Base-by-base conservation (phyloP, 139 green algal species). In the Chlorella vulgaris region DNA sequence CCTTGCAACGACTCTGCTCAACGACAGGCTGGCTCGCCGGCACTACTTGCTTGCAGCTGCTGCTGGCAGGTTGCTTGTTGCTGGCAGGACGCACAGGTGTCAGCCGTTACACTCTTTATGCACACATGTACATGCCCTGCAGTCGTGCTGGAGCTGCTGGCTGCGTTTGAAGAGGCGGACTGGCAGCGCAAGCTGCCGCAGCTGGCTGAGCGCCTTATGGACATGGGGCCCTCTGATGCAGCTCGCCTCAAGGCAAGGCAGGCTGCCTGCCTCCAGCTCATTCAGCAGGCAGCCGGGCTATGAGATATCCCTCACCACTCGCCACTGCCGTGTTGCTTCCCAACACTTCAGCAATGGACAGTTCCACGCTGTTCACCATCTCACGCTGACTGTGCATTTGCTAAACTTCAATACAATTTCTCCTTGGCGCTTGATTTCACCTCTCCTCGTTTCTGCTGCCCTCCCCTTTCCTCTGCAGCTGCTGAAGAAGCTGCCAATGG, bases 171-270 rank as follows among this genome's bases (percentile, higher is more conserved):
- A 2, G 76, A 68, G 31, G 35, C 24, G 0, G 76, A 82, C 62
- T 82, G 76, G 76, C 42, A 66, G 76, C 76, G 76, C 62, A 63
- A 53, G 76, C 76, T 82, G 62, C 76, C 76, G 33, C 76, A 82
- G 33, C 42, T 82, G 76, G 76, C 76, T 22, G 76, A 65, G 13
- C 40, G 62, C 0, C 43, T 75, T 4, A 62, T 24, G 4, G 62
- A 65, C 42, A 60, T 74, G 62, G 76, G 60, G 8, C 76, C 63
- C 61, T 82, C 76, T 10, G n/a, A 74, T 43, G 10, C 26, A 2
- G 40, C 63, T 26, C 76, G 65, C 63, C 50, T 76, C 31, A 51
- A 39, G 76, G 76, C 39, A 28, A 26, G 74, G 18, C 36, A 28
- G 6, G 22, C 5, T 18, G 18, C 33, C 5, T 18, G 4, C n/a